Evolutionary conservation across 2,329 filamentous ascomycete species (phyloP).

Genomic region (Ceratocystis destructans): DNA sequence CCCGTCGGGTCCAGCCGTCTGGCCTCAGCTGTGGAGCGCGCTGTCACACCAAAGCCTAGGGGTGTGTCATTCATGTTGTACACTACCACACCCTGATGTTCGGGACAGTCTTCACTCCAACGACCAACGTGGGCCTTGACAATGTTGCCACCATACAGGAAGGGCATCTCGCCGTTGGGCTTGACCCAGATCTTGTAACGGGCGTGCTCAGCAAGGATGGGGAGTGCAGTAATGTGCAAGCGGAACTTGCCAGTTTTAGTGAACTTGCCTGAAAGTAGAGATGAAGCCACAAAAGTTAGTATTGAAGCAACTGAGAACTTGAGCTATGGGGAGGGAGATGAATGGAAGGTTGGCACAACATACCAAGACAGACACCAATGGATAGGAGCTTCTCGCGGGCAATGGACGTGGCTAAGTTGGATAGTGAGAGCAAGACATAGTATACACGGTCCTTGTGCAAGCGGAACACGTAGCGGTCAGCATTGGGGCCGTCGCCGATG

Average conservation of each 20-base stretch:
- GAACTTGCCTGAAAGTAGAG: conserved; percentile 55
- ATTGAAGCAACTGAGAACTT: background rate
- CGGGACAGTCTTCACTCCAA: conserved; percentile 82
- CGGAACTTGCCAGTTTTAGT: conserved; percentile 95
- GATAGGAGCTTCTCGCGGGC: conserved; percentile 70
- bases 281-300: background rate
- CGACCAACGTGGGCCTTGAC: conserved; percentile 58
- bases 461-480: conserved; percentile 75
- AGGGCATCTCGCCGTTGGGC: conserved; percentile 92
- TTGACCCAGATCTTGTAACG: conserved; percentile 97
- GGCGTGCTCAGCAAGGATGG: conserved; percentile 78
- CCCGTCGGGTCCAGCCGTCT: conserved; percentile 79
- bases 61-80: conserved; percentile 86
- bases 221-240: conserved; percentile 78
- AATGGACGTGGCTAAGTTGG: conserved; percentile 80
- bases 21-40: conserved; percentile 72
- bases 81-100: conserved; percentile 84
- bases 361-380: conserved; percentile 71
- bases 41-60: conserved; percentile 85
- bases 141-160: conserved; percentile 84
- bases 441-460: conserved; percentile 74
- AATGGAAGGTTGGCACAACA: conserved; percentile 14
- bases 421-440: conserved; percentile 79
- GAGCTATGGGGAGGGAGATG: background rate
- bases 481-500: conserved; percentile 49